Percentiles rank a stretch among this genome's conserved stretches.
Conservation (phyloP, 129 eudicot genomes). For the Silybum marianum region DNA sequence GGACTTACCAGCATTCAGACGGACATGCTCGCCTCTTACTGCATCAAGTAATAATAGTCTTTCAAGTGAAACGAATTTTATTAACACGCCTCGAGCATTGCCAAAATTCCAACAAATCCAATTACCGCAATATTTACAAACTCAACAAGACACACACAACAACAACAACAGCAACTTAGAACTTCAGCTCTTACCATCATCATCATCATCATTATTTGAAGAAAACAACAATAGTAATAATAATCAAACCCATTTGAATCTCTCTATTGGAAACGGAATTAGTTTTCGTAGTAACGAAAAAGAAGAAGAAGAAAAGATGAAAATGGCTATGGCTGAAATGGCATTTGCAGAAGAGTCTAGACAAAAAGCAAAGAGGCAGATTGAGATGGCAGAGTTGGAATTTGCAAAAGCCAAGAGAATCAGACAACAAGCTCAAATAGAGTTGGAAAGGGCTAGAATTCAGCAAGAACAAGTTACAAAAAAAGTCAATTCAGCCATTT, state of each 20-base stretch:
- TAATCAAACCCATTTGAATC: constrained; percentile 19
- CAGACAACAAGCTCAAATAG: constrained; percentile 74
- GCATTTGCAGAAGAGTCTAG: constrained; percentile 73
- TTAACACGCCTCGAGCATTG: constrained; percentile 25
- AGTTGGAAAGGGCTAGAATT: constrained; percentile 60
- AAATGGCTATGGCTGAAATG: constrained; percentile 55
- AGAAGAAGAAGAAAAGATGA: constrained; percentile 43
- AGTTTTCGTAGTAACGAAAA: not conserved
- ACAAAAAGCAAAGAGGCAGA: constrained; percentile 62
- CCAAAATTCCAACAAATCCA: constrained; percentile 14
- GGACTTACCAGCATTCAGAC: constrained; percentile 34
- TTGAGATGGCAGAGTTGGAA: constrained; percentile 73
- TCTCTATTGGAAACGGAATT: constrained; percentile 17
- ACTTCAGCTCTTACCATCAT: constrained; percentile 56
- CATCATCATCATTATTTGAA: constrained; percentile 12
- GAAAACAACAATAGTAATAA: not conserved
- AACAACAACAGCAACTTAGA: constrained; percentile 55
- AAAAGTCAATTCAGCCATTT: constrained; percentile 50
- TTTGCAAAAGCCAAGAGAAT: constrained; percentile 77
- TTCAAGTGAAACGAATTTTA: constrained; percentile 47
- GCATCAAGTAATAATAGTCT: constrained; percentile 58
- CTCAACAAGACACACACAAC: constrained; percentile 22
- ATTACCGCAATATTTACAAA: not conserved
- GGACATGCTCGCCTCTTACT: constrained; percentile 48
- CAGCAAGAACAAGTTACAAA: constrained; percentile 57